Percentiles rank a stretch among this genome's conserved stretches.
Conservation (phyloP, 2,329 filamentous ascomycete species). For the Periconia sp. region DNA sequence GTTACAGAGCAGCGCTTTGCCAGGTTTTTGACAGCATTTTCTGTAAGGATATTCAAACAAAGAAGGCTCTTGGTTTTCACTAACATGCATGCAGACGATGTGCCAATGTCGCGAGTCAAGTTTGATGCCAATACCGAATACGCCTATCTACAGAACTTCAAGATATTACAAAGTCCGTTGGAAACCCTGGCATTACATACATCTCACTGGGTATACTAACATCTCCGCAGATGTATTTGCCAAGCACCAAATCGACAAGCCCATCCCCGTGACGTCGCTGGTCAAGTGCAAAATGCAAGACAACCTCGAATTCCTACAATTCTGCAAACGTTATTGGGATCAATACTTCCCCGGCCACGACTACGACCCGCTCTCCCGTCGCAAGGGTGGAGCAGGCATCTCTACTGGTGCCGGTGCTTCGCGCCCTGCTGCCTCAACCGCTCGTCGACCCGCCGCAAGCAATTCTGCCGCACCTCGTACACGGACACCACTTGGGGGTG, state of each 20-base stretch:
- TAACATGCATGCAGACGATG: slow-evolving; percentile 60
- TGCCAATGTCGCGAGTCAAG: slow-evolving; percentile 94
- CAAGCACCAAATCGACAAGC: slow-evolving; percentile 85
- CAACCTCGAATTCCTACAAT: slow-evolving; percentile 98
- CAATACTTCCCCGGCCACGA: slow-evolving; percentile 97
- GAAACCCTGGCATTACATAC: not conserved
- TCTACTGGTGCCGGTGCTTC: slow-evolving; percentile 50
- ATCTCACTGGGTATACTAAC: slow-evolving; percentile 7
- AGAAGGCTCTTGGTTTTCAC: not conserved
- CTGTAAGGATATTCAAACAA: slow-evolving; percentile 51
- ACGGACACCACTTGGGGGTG: slow-evolving; percentile 42
- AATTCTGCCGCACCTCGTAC: slow-evolving; percentile 45
- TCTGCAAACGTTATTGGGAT: slow-evolving; percentile 96
- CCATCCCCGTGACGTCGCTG: slow-evolving; percentile 82
- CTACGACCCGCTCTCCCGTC: slow-evolving; percentile 84
- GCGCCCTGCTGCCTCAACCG: slow-evolving; percentile 49
- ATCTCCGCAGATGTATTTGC: slow-evolving; percentile 72
- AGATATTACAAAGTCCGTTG: slow-evolving; percentile 85
- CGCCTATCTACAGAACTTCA: slow-evolving; percentile 98
- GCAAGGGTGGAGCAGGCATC: slow-evolving; percentile 73
- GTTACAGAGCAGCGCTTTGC: slow-evolving; percentile 81
- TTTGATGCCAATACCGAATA: slow-evolving; percentile 98
- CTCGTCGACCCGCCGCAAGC: slow-evolving; percentile 46
- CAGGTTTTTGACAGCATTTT: slow-evolving; percentile 99
- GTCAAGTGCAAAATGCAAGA: slow-evolving; percentile 99